phyloP scores from a whole-genome alignment of 2,329 filamentous ascomycete genomes.

The Pseudogymnoascus sp. region DNA sequence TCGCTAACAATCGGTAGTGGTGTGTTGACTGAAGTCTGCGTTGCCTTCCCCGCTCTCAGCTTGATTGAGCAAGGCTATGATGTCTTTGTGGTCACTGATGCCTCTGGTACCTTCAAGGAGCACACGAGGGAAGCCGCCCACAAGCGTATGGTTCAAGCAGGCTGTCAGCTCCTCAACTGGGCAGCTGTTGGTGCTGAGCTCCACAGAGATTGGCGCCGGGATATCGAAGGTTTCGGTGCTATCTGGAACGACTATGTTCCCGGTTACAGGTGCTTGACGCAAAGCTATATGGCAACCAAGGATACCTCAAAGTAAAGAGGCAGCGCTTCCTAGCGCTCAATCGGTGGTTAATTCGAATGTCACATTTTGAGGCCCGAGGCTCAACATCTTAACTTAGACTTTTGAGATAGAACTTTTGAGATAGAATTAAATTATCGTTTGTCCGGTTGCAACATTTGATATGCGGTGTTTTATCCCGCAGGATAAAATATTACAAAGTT shows the following conservation, averaged over 20 bases:
- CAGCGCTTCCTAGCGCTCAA: too few relatives aligned
- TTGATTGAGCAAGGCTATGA: not conserved
- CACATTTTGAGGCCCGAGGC: not conserved
- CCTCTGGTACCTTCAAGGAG: not conserved
- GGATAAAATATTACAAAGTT: not conserved
- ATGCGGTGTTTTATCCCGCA: not conserved
- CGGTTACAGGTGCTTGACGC: not conserved
- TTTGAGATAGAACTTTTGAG: too few relatives aligned
- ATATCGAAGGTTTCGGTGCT: not conserved
- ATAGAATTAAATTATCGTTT: not conserved
- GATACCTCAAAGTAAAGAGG: not conserved
- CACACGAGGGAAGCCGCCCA: not conserved
- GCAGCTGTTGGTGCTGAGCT: not conserved
- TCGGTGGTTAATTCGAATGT: too few relatives aligned
- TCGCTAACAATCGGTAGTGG: not conserved
- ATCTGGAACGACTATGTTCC: not conserved
- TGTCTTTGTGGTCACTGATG: not conserved
- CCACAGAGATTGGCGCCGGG: not conserved
- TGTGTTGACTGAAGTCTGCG: not conserved
- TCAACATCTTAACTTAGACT: not conserved
- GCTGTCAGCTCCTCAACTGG: not conserved
- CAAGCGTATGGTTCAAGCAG: not conserved
- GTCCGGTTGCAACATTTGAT: not conserved
- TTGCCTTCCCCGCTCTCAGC: not conserved
- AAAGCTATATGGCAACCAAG: not conserved